phyloP scores from a whole-genome alignment of 352 stramenopile species.

The Thraustotheca clavata region DNA sequence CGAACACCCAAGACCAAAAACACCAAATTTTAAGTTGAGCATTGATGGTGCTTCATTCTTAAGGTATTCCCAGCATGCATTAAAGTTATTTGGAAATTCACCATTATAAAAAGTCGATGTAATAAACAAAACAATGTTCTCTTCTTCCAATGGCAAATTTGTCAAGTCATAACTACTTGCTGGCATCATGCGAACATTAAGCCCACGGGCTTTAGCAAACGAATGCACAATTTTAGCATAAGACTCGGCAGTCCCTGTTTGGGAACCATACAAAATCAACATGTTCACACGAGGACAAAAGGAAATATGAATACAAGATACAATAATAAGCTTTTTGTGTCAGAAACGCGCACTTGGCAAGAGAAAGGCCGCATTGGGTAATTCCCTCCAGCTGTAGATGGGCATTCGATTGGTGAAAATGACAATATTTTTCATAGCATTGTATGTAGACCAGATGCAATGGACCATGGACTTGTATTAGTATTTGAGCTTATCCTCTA shows the following conservation, averaged over 20 bases:
- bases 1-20: conserved; percentile 14
- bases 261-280: conserved; percentile 21
- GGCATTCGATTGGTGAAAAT: no score
- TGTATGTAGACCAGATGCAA: no score
- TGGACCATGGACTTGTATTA: no score
- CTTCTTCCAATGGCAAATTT: background rate
- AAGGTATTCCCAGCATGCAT: conserved; percentile 7
- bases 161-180: background rate
- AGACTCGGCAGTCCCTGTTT: conserved; percentile 18
- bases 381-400: no score
- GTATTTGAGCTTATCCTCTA: no score
- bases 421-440: no score
- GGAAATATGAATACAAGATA: background rate
- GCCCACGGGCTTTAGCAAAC: conserved; percentile 16
- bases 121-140: conserved; percentile 16
- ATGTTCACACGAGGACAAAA: background rate
- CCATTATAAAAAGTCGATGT: conserved; percentile 22
- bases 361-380: background rate
- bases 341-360: background rate
- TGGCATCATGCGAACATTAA: background rate
- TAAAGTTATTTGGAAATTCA: conserved; percentile 21
- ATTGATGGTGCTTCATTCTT: background rate
- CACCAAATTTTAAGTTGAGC: conserved; percentile 9
- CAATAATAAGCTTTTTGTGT: no score
- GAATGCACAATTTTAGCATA: conserved; percentile 22